Conservation (phyloP, 495 filamentous ascomycete species). For the Eremomyces bilateralis region DNA sequence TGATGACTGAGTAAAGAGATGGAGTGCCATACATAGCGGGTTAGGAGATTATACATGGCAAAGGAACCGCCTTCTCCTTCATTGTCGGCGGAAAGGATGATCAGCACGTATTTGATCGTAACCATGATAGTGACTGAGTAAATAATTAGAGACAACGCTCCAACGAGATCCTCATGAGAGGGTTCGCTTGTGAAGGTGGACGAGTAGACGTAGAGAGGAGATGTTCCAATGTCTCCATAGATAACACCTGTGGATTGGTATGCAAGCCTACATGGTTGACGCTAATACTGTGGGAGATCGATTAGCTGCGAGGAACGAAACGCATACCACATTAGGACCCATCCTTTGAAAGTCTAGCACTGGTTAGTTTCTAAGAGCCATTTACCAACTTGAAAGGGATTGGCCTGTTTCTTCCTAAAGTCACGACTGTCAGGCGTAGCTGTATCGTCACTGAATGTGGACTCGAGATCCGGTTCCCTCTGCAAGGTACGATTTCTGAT, state of each 20-base stretch:
- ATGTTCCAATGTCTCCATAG: constrained; percentile 3
- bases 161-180: constrained; percentile 4
- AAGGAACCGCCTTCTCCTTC: constrained; percentile 9
- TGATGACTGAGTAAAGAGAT: not conserved
- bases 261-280: constrained; percentile 21
- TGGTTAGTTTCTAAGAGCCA: too few relatives aligned
- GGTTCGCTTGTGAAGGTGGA: constrained; percentile 2
- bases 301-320: not conserved
- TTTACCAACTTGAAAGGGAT: too few relatives aligned
- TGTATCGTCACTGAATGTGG: too few relatives aligned
- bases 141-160: constrained; percentile 9
- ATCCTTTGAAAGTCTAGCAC: constrained; percentile 5
- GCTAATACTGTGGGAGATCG: not conserved
- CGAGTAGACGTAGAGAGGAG: constrained; percentile 4
- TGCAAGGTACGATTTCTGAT: too few relatives aligned
- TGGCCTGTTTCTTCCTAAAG: too few relatives aligned
- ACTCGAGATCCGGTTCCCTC: too few relatives aligned
- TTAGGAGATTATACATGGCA: constrained; percentile 11
- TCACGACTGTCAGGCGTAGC: too few relatives aligned
- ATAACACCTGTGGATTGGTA: constrained; percentile 21
- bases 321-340: constrained; percentile 3
- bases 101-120: constrained; percentile 8
- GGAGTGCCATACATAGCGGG: constrained; percentile 6
- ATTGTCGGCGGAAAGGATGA: constrained; percentile 24
- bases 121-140: constrained; percentile 9